A percentile compares a stretch with the other conserved stretches of the same genome.
Conservation (phyloP, 192 early-diverging fungal genomes). For the Pecoramyces ruminantium region DNA sequence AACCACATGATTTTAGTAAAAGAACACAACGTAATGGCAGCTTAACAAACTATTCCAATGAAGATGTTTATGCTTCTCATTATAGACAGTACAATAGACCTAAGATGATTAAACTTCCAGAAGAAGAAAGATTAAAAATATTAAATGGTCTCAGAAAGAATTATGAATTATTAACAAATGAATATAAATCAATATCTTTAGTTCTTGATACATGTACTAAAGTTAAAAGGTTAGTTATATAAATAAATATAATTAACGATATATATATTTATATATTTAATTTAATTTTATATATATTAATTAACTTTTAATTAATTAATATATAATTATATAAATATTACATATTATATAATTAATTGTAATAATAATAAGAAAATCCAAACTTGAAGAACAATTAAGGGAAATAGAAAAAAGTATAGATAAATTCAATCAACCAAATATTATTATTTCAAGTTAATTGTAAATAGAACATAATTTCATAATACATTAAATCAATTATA, state of each 20-base stretch:
- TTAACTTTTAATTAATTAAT: no score
- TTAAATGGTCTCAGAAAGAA: not conserved
- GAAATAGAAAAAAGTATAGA: not conserved
- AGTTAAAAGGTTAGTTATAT: not conserved
- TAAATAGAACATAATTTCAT: no score
- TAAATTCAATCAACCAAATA: not conserved
- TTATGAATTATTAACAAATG: not conserved
- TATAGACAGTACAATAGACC: not conserved
- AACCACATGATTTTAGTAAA: not conserved
- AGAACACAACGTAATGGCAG: not conserved
- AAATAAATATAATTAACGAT: no score
- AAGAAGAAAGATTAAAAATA: not conserved
- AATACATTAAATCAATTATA: no score
- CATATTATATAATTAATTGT: no score
- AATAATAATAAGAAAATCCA: not conserved
- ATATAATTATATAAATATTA: no score
- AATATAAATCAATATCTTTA: not conserved
- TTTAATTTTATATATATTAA: no score
- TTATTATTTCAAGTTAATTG: not conserved
- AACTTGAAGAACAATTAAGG: not conserved
- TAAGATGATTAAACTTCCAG: not conserved
- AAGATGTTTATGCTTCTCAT: not conserved
- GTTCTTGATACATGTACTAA: not conserved
- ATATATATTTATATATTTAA: no score
- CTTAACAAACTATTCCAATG: not conserved